A percentile compares a stretch with the other conserved stretches of the same genome.
These are phyloP conservation scores for Hypoxylon sp. DNA, from an alignment of 2,329 filamentous ascomycete species.

Conservation along the genomic window DNA sequence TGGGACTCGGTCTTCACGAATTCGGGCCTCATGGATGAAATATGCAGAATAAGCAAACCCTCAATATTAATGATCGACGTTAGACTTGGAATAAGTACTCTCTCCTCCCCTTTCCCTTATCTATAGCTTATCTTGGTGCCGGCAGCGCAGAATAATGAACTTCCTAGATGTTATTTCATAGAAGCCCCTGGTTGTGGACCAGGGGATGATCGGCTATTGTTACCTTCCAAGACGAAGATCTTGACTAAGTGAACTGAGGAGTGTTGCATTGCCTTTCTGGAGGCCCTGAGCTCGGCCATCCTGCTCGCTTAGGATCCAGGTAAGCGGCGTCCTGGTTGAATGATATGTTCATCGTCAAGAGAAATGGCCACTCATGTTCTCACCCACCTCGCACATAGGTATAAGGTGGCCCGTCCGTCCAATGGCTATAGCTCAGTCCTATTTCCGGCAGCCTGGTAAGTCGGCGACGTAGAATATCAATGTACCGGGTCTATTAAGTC, in stretches of 20 bases:
- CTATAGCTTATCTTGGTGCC: background rate
- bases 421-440: background rate
- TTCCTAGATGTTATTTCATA: background rate
- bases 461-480: background rate
- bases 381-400: conserved; percentile 2
- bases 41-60: background rate
- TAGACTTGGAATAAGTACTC: background rate
- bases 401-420: background rate
- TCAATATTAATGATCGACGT: background rate
- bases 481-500: background rate
- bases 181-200: background rate
- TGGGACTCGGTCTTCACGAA: background rate
- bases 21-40: background rate
- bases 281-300: conserved; percentile 9
- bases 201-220: conserved; percentile 18
- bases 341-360: background rate
- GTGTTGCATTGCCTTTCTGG: conserved; percentile 26
- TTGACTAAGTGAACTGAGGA: conserved; percentile 9
- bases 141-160: background rate
- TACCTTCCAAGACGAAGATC: conserved; percentile 8
- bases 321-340: background rate
- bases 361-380: background rate
- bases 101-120: background rate
- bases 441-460: background rate
- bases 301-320: conserved; percentile 1